phyloP scores from a whole-genome alignment of 2,329 filamentous ascomycete genomes.

The Trichoderma semiorbis region DNA sequence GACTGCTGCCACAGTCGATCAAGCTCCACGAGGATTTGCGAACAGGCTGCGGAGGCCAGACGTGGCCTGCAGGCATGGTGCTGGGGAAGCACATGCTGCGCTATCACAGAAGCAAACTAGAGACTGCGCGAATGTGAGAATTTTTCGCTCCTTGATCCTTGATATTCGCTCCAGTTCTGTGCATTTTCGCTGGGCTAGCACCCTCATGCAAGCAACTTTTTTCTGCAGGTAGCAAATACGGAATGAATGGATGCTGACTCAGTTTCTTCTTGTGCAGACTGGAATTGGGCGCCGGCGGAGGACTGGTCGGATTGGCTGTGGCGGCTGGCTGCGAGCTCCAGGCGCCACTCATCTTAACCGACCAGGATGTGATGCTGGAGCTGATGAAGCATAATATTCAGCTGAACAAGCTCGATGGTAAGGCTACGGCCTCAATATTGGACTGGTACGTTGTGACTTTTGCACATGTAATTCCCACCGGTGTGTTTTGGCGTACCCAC shows the following conservation, averaged over 20 bases:
- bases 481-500: background rate
- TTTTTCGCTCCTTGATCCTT: background rate
- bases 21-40: conserved; percentile 80
- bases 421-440: conserved; percentile 65
- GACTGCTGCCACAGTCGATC: conserved; percentile 66
- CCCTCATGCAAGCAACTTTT: background rate
- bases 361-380: conserved; percentile 79
- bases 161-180: background rate
- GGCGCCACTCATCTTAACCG: conserved; percentile 70
- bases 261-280: conserved; percentile 51
- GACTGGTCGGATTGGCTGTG: conserved; percentile 70
- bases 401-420: conserved; percentile 68
- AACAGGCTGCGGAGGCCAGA: conserved; percentile 85
- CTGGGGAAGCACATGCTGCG: conserved; percentile 82
- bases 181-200: background rate
- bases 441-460: conserved; percentile 63
- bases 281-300: conserved; percentile 88
- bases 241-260: conserved; percentile 12
- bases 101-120: conserved; percentile 62
- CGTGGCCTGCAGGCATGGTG: conserved; percentile 92
- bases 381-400: conserved; percentile 84
- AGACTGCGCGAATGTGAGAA: conserved; percentile 69
- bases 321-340: conserved; percentile 53
- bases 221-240: background rate
- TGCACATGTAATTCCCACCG: background rate